Evolutionary conservation across 441 rosid species (phyloP), one percentile per base, ranked within the genome.

Genomic region (Mallotus repandus): DNA sequence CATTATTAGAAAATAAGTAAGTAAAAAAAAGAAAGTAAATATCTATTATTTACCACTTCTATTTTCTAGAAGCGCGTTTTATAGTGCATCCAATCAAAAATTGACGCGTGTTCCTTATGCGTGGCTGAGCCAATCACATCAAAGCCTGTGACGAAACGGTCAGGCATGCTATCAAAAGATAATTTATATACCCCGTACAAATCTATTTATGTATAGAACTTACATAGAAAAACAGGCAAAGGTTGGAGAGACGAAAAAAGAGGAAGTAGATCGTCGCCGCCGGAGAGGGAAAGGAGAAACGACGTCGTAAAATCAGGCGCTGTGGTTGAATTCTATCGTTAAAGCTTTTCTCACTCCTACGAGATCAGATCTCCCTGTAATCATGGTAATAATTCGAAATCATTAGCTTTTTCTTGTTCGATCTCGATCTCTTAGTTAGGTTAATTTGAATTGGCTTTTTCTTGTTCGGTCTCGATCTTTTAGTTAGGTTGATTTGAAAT

Each of bases 311-410:
- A 50, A 13, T 50, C 45, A 72, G 35, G 69, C 56, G 41, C 22
- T 48, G 59, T 49, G 57, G 71, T 52, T 45, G 12, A 22, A 38
- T 73, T n/a, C 71, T 78, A 38, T 60, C 43, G 38, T 38, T 54
- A 10, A 73, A 62, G 61, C 41, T 38, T 71, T 72, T 76, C 68
- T 57, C 60, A 60, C 65, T 81, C 48, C 66, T 3, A 14, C 67
- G 74, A 48, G 68, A 75, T 79, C 79, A 48, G 68, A 75, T 79
- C 79, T 73, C 81, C 71, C 78, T 11, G 43, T 29, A 70, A 74
- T 50, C 81, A 85, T 83, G 88, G 88, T 87, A 79, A 63, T 3
- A 32, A 69, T 53, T 45, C 6, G 8, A 43, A 63, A 21, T 68
- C 2, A 38, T 41, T 16, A 16, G 61, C 25, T 63, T 2, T 53